Evolutionary conservation across 306 rosid species (phyloP).

Genomic region (Prunus kanzakura): DNA sequence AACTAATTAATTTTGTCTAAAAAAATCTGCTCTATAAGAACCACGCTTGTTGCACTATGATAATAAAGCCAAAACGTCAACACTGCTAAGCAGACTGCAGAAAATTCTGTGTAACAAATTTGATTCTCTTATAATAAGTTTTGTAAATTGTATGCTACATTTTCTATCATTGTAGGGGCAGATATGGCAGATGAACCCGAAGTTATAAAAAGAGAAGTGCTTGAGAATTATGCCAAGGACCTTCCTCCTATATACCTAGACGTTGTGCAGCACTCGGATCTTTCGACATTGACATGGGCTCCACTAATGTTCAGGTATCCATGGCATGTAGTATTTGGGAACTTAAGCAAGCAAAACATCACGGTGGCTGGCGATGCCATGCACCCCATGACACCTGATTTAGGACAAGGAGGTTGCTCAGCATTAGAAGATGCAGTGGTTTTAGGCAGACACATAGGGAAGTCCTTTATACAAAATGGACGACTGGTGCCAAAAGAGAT

Average conservation of each 20-base stretch:
- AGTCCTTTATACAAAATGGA: background rate
- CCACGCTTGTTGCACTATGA: background rate
- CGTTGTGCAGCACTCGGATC: constrained; percentile 9
- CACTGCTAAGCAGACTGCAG: no score
- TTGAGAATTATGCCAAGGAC: constrained; percentile 20
- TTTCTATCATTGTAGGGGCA: background rate
- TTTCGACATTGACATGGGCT: constrained; percentile 16
- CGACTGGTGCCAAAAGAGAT: background rate
- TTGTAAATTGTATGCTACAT: background rate
- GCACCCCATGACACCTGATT: constrained; percentile 27
- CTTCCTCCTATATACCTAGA: background rate
- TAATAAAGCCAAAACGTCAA: no score
- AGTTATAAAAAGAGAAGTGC: constrained; percentile 1
- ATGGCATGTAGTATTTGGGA: constrained; percentile 16
- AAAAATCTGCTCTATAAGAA: background rate
- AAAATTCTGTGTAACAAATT: no score
- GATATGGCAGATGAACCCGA: background rate
- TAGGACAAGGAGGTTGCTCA: constrained; percentile 11
- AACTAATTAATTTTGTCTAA: background rate
- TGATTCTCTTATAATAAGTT: no score
- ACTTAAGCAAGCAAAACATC: constrained; percentile 7
- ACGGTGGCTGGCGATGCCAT: constrained; percentile 24
- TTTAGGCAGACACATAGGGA: constrained; percentile 6
- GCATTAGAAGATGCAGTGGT: constrained; percentile 24
- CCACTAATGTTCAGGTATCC: constrained; percentile 14